Conservation (phyloP, 2,329 filamentous ascomycete genomes). For the Penicillium sp. region DNA sequence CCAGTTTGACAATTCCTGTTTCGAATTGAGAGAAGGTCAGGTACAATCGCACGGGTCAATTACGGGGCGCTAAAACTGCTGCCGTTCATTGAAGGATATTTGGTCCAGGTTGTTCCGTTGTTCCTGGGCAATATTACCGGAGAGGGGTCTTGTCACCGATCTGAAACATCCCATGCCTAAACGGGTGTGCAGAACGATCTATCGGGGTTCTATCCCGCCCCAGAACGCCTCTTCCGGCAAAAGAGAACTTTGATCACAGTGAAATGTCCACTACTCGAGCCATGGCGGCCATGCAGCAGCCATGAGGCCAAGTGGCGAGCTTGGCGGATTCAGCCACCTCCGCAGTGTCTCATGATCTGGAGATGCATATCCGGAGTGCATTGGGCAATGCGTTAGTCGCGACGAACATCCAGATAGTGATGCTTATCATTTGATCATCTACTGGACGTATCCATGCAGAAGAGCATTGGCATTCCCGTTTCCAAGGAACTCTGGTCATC, state of each 20-base stretch:
- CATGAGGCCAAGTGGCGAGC: background rate
- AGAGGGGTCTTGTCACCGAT: slow-evolving; percentile 14
- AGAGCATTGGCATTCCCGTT: background rate
- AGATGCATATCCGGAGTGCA: background rate
- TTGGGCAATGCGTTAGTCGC: background rate
- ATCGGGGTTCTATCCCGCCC: background rate
- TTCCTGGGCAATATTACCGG: slow-evolving; percentile 8
- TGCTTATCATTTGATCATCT: background rate
- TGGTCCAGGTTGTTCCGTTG: slow-evolving; percentile 1
- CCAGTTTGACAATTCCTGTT: background rate
- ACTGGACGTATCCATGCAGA: background rate
- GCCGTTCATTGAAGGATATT: slow-evolving; percentile 19
- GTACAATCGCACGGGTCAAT: background rate
- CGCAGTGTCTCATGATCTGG: slow-evolving; percentile 16
- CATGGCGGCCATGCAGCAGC: background rate
- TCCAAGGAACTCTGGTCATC: background rate
- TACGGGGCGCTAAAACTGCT: background rate
- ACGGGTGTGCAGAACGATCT: slow-evolving; percentile 5
- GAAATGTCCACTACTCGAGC: slow-evolving; percentile 6
- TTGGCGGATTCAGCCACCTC: slow-evolving; percentile 10
- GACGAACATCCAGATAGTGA: background rate
- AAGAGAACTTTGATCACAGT: background rate
- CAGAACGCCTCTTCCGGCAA: slow-evolving; percentile 7
- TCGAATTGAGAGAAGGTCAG: background rate
- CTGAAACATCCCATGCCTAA: slow-evolving; percentile 22